These are phyloP conservation scores for Xylaria venustula DNA, from an alignment of 495 filamentous ascomycete genomes.

Conservation along the genomic window DNA sequence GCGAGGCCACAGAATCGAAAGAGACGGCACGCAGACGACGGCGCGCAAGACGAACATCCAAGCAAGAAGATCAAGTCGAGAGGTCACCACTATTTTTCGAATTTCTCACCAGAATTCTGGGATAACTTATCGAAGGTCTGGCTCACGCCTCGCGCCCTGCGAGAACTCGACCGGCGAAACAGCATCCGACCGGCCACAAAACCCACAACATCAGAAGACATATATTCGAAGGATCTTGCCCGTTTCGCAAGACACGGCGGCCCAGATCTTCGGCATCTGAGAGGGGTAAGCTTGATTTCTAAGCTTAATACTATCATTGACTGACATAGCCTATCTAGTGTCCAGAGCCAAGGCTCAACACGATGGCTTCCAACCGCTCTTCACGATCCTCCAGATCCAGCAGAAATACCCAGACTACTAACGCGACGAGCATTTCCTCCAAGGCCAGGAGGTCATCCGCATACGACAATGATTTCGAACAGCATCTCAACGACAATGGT, in stretches of 20 bases:
- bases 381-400: neutral
- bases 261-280: slow-evolving; percentile 1
- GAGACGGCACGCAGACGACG: neutral
- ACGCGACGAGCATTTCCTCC: neutral
- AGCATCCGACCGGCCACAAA: neutral
- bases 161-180: slow-evolving; percentile 37
- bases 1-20: neutral
- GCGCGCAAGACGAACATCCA: neutral
- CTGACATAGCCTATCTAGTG: neutral
- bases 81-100: neutral
- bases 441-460: neutral
- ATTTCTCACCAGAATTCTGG: slow-evolving; percentile 25
- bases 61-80: neutral
- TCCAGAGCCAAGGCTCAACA: neutral
- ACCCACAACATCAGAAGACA: neutral
- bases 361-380: neutral
- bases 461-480: slow-evolving; percentile 35
- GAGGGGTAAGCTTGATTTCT: neutral
- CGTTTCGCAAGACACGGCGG: slow-evolving; percentile 7
- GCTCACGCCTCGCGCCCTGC: slow-evolving; percentile 30
- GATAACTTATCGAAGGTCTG: slow-evolving; percentile 31
- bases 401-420: neutral
- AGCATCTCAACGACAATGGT: slow-evolving; percentile 32
- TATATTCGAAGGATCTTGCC: neutral
- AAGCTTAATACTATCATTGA: neutral